These are phyloP conservation scores for Pyracantha coccinea DNA, from an alignment of 331 rosid species.

Conservation along the genomic window DNA sequence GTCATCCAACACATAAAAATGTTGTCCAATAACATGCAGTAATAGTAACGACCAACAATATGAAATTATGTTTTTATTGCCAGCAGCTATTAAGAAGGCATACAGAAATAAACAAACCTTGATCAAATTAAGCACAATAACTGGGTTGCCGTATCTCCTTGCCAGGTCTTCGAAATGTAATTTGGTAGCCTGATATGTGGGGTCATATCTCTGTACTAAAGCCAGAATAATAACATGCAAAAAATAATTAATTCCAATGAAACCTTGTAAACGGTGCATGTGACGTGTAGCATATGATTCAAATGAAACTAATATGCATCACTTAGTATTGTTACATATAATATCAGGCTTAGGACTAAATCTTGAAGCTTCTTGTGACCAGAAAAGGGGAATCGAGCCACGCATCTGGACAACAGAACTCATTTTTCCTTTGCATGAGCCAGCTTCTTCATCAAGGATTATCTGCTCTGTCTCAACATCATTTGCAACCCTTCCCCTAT, in stretches of 20 bases:
- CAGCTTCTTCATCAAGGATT: conserved; percentile 89
- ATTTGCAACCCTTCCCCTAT: conserved; percentile 97
- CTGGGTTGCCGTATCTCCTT: conserved; percentile 83
- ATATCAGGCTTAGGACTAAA: conserved; percentile 96
- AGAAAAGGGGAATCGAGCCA: conserved; percentile 94
- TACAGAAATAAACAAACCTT: conserved; percentile 45
- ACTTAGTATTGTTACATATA: conserved; percentile 43
- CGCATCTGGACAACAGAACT: conserved; percentile 98
- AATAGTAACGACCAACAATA: not conserved
- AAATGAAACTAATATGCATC: conserved; percentile 9
- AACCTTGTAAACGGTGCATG: not conserved
- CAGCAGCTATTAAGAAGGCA: not conserved
- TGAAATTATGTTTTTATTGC: too few species aligned
- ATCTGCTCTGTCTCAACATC: conserved; percentile 99
- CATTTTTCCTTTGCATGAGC: conserved; percentile 82
- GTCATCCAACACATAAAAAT: not conserved
- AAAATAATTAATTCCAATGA: not conserved
- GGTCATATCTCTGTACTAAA: conserved; percentile 96
- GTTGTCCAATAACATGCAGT: not conserved
- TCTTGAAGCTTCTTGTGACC: conserved; percentile 97
- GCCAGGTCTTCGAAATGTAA: conserved; percentile 90
- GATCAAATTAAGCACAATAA: conserved; percentile 81
- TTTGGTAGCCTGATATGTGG: conserved; percentile 83
- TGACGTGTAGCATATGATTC: not conserved
- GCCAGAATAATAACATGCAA: conserved; percentile 10